Percentiles rank a stretch among this genome's conserved stretches.
Conservation (phyloP, 495 filamentous ascomycete genomes). For the Hyaloscypha bicolor region DNA sequence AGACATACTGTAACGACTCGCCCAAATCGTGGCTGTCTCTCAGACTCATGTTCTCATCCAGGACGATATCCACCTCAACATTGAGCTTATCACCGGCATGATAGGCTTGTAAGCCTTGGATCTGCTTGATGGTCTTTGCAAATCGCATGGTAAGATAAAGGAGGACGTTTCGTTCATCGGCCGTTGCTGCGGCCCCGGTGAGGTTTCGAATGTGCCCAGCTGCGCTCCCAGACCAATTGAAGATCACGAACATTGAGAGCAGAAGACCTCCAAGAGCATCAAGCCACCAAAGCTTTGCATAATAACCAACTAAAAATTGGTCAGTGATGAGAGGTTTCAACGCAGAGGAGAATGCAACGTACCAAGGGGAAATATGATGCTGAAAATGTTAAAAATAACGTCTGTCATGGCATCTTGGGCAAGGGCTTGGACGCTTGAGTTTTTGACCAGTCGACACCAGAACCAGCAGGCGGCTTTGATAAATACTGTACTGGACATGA, state of each 20-base stretch:
- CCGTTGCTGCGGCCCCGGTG: conserved; percentile 76
- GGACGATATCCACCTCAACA: conserved; percentile 77
- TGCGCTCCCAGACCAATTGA: conserved; percentile 80
- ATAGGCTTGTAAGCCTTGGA: conserved; percentile 87
- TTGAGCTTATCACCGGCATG: conserved; percentile 89
- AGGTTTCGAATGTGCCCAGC: conserved; percentile 80
- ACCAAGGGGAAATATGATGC: conserved; percentile 81
- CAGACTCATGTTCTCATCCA: conserved; percentile 76
- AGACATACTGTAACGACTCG: conserved; percentile 86
- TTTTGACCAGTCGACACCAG: conserved; percentile 87
- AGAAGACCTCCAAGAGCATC: conserved; percentile 83
- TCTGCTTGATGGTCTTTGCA: conserved; percentile 83
- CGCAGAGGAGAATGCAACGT: conserved; percentile 36
- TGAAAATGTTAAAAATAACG: conserved; percentile 91
- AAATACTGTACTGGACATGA: conserved; percentile 82
- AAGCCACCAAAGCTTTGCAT: conserved; percentile 78
- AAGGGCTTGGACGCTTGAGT: conserved; percentile 85
- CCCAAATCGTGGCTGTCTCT: conserved; percentile 88
- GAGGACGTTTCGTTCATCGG: conserved; percentile 81
- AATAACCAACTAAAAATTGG: conserved; percentile 63
- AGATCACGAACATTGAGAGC: conserved; percentile 80
- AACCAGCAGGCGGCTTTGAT: conserved; percentile 86
- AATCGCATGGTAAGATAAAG: conserved; percentile 95
- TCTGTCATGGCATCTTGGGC: conserved; percentile 46
- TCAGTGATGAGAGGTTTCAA: neutral